Evolutionary conservation across 164 flowering plant genomes (phyloP).

Genomic region (Protea cynaroides): DNA sequence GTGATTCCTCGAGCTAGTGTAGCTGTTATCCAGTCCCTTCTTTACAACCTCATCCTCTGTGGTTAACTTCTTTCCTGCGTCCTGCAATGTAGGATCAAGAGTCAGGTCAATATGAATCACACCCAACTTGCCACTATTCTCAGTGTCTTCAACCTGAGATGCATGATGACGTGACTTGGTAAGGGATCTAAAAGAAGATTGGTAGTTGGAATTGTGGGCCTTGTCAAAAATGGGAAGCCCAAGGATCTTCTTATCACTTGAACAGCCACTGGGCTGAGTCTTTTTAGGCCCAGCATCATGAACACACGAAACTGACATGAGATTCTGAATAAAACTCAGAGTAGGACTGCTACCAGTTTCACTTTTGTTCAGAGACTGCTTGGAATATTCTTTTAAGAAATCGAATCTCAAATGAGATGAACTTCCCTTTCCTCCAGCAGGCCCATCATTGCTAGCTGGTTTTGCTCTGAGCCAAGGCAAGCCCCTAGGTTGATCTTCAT

Average conservation of each 20-base stretch:
- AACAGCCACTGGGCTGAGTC: constrained; percentile 20
- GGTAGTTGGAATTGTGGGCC: constrained; percentile 24
- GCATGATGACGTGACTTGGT: constrained; percentile 10
- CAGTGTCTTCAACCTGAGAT: constrained; percentile 16
- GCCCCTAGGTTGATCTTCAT: constrained; percentile 17
- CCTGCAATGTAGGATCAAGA: constrained; percentile 28
- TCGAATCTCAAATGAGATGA: constrained; percentile 12
- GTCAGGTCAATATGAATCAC: constrained; percentile 51
- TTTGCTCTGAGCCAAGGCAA: constrained; percentile 32
- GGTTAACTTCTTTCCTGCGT: constrained; percentile 13
- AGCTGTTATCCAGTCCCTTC: constrained; percentile 17
- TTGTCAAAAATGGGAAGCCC: constrained; percentile 55
- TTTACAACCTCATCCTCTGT: constrained; percentile 18
- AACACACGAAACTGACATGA: constrained; percentile 20
- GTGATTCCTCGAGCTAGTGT: constrained; percentile 18
- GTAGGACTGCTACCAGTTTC: constrained; percentile 18
- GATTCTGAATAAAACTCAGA: constrained; percentile 13
- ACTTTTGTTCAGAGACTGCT: constrained; percentile 12
- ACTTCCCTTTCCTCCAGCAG: constrained; percentile 14
- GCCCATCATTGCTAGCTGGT: constrained; percentile 9
- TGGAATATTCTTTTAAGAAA: constrained; percentile 19
- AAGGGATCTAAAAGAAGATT: constrained; percentile 10
- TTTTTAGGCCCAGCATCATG: constrained; percentile 19
- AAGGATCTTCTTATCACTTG: constrained; percentile 35
- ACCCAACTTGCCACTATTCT: constrained; percentile 20